Evolutionary conservation across 331 rosid genomes (phyloP), one percentile per base, ranked within the genome.

Genomic region (Pyrus hybrid): DNA sequence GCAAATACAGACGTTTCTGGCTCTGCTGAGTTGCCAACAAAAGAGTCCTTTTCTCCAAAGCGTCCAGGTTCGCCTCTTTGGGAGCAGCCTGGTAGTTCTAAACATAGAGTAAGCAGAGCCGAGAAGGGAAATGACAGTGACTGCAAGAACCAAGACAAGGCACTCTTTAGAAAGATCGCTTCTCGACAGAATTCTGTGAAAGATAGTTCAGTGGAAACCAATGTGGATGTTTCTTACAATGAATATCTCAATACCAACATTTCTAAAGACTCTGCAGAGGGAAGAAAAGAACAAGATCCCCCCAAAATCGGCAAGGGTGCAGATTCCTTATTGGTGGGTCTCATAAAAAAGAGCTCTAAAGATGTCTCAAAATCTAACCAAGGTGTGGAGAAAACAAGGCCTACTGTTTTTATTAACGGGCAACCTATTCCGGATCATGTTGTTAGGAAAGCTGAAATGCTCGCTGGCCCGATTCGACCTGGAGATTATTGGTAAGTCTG

Each of bases 401-500:
- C 80, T 53, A 70, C 60, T n/a, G 90, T 86, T 57, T 79, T 56
- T 1, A 62, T 86, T 60, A 86, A 86, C 37, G 88, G 88, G 26
- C 79, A 84, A 23, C 88, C 76, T 9, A 66, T 86, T 35, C 85
- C 67, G 2, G 80, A 78, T 51, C 76, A 71, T 45, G 49, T 63
- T 2, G 83, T 86, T 16, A 81, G 73, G 61, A 79, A 71, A 70
- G 90, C 88, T 28, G 90, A 86, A 79, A 86, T 76, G 76, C 68
- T 17, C 16, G 90, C 90, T 61, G 90, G 90, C 43, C 37, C 76
- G 32, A 77, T 86, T 79, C 81, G 53, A 26, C 88, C 88, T 1
- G 90, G 90, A 71, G 86, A 86, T 74, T 86, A 86, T 74, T 84
- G 90, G 90, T 86, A 67, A 63, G 79, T 30, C 75, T 49, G 26